Conservation (phyloP, 257 asterid genomes). For the Mitragyna speciosa region DNA sequence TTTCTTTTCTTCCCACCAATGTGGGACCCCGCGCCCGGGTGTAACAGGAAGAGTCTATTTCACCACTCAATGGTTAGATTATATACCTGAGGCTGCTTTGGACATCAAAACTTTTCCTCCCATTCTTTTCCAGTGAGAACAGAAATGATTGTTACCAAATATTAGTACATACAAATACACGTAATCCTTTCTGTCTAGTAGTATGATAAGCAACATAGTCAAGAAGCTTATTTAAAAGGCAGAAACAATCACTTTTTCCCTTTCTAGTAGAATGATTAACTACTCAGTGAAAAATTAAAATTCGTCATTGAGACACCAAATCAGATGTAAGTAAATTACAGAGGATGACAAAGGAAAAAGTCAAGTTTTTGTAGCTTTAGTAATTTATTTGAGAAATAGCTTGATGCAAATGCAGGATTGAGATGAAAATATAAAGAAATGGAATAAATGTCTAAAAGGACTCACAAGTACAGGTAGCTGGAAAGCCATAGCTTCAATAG, state of each 20-base stretch:
- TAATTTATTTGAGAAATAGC: background rate
- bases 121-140: background rate
- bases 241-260: background rate
- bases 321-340: background rate
- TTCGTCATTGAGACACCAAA: background rate
- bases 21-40: no score
- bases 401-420: background rate
- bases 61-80: background rate
- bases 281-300: background rate
- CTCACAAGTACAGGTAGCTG: constrained; percentile 94
- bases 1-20: no score
- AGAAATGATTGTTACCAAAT: background rate
- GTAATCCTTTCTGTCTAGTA: background rate
- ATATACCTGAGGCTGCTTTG: background rate
- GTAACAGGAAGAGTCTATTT: background rate
- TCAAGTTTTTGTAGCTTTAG: background rate
- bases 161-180: background rate
- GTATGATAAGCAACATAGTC: background rate
- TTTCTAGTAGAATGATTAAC: background rate
- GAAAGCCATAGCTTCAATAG: constrained; percentile 99
- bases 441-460: constrained; percentile 1
- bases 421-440: background rate
- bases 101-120: background rate
- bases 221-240: background rate
- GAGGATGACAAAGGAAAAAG: background rate